Percentiles rank a stretch among this genome's conserved stretches.
These are phyloP conservation scores for Phytophthora gonapodyides DNA, from an alignment of 352 stramenopile species.

Conservation along the genomic window DNA sequence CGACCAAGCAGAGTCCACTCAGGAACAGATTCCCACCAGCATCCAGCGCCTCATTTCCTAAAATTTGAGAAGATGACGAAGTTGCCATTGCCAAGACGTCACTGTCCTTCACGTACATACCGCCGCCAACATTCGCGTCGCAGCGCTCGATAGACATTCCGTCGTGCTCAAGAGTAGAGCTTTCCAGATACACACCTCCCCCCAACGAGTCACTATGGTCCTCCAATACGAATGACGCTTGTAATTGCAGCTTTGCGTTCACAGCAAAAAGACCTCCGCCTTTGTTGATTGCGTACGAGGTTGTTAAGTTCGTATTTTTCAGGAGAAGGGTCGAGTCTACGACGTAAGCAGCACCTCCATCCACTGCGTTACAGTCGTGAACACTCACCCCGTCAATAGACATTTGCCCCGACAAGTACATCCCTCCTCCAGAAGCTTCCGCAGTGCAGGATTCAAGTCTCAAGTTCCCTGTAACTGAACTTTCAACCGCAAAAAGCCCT, in stretches of 20 bases:
- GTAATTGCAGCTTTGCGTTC: conserved; percentile 17
- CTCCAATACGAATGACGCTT: conserved; percentile 7
- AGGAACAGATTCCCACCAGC: conserved; percentile 29
- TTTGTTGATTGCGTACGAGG: conserved; percentile 16
- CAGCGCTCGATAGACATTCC: conserved; percentile 35
- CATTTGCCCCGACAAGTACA: conserved; percentile 26
- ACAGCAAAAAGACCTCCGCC: conserved; percentile 39
- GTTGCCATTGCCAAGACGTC: conserved; percentile 6
- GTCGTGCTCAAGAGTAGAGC: conserved; percentile 29
- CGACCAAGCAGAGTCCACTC: conserved; percentile 4
- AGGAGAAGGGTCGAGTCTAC: conserved; percentile 15
- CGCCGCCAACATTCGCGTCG: conserved; percentile 39
- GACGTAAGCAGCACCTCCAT: conserved; percentile 43
- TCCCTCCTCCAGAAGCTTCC: conserved; percentile 20
- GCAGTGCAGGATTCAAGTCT: conserved; percentile 19
- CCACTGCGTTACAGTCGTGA: conserved; percentile 13
- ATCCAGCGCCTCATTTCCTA: conserved; percentile 2
- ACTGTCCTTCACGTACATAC: conserved; percentile 35
- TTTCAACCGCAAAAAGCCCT: conserved; percentile 19
- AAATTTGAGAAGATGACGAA: conserved; percentile 20
- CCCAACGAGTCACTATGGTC: conserved; percentile 7
- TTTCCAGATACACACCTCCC: conserved; percentile 45
- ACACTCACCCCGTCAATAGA: conserved; percentile 9
- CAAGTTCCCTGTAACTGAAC: conserved; percentile 25
- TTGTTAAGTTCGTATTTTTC: conserved; percentile 9